Conservation (phyloP, 257 asterid genomes). For the Solanum arcanum region DNA sequence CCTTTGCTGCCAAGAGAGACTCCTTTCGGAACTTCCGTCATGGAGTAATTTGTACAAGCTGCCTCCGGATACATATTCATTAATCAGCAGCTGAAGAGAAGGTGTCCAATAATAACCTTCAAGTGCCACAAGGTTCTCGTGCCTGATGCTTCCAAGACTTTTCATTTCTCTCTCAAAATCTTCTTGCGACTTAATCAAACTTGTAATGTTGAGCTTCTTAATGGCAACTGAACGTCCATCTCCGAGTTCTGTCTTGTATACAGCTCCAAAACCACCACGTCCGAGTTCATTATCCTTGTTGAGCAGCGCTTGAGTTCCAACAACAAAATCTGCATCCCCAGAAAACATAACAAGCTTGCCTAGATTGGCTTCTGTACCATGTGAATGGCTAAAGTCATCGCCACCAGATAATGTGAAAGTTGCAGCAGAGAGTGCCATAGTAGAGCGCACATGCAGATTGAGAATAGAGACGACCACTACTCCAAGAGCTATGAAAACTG, state of each 20-base stretch:
- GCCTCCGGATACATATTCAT: conserved; percentile 40
- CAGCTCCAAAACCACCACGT: conserved; percentile 81
- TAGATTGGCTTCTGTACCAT: conserved; percentile 49
- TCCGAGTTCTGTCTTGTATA: conserved; percentile 44
- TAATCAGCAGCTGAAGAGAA: conserved; percentile 62
- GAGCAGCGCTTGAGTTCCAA: conserved; percentile 64
- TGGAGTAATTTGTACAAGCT: conserved; percentile 60
- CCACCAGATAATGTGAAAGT: conserved; percentile 43
- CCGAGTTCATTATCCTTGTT: conserved; percentile 73
- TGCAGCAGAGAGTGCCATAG: conserved; percentile 39
- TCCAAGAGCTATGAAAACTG: conserved; percentile 72
- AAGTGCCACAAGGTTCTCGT: conserved; percentile 46
- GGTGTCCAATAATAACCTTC: conserved; percentile 88
- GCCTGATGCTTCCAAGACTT: conserved; percentile 46
- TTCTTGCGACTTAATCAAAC: conserved; percentile 63
- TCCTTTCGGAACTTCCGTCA: conserved; percentile 16
- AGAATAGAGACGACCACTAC: conserved; percentile 62
- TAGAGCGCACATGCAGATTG: conserved; percentile 49
- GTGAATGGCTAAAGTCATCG: conserved; percentile 63
- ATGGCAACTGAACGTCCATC: conserved; percentile 60
- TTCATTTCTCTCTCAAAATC: conserved; percentile 69
- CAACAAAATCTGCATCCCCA: conserved; percentile 56
- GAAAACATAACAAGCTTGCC: conserved; percentile 92
- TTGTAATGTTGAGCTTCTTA: conserved; percentile 66
- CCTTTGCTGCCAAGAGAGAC: conserved; percentile 58